Evolutionary conservation across 257 asterid genomes (phyloP).

Genomic region (Solanum clarkiae): DNA sequence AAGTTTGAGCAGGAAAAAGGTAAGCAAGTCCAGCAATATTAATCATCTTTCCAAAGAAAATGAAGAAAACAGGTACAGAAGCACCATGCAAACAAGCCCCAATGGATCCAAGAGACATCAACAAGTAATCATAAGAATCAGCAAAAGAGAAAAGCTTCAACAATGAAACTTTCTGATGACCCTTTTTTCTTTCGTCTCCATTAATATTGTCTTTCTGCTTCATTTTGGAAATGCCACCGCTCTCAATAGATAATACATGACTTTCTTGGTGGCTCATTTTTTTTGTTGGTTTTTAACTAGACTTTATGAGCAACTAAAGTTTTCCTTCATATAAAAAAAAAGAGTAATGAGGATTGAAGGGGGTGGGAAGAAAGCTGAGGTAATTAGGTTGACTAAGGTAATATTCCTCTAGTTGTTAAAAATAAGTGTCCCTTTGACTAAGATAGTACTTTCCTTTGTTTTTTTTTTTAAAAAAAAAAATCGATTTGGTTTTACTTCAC

Average conservation of each 20-base stretch:
- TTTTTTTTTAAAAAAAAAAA: too few species aligned
- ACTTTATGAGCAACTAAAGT: not conserved
- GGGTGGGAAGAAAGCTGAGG: not conserved
- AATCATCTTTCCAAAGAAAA: constrained; percentile 83
- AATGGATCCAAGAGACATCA: constrained; percentile 65
- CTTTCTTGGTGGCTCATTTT: constrained; percentile 3
- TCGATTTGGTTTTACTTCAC: too few species aligned
- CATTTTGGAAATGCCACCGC: not conserved
- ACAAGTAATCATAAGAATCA: constrained; percentile 54
- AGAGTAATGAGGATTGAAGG: not conserved
- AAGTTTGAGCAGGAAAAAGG: constrained; percentile 75
- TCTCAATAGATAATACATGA: constrained; percentile 1
- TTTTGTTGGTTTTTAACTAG: not conserved
- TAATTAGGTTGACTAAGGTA: not conserved
- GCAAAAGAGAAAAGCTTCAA: constrained; percentile 62
- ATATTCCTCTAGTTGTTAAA: not conserved
- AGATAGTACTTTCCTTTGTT: too few species aligned
- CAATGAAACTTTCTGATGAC: constrained; percentile 18
- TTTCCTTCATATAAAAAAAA: not conserved
- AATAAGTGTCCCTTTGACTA: not conserved
- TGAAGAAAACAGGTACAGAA: constrained; percentile 91
- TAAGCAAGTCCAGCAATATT: constrained; percentile 76
- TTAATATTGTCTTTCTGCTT: not conserved
- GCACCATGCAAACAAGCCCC: constrained; percentile 96
- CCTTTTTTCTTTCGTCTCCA: not conserved